phyloP scores from a whole-genome alignment of 2,329 filamentous ascomycete species.

The Dothistroma septosporum region DNA sequence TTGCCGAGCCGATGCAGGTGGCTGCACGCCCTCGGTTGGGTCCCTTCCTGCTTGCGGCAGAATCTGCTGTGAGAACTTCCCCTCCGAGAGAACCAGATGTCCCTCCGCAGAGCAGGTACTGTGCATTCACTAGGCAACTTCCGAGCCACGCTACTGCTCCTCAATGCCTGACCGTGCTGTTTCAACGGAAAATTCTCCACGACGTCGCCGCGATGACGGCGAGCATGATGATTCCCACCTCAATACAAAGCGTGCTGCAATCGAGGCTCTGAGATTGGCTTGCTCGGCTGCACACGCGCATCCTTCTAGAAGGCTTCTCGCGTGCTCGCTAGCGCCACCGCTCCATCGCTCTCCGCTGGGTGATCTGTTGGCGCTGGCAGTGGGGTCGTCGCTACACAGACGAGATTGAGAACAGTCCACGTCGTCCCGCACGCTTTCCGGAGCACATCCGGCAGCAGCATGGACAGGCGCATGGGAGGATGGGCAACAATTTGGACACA shows the following conservation, averaged over 20 bases:
- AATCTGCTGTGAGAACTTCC: slow-evolving; percentile 1
- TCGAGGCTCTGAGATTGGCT: background rate
- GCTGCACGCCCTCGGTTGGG: background rate
- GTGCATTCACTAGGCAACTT: background rate
- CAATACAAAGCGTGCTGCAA: background rate
- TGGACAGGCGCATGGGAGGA: background rate
- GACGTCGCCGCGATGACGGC: background rate
- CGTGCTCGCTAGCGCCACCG: background rate
- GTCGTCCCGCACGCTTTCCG: background rate
- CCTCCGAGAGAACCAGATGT: background rate
- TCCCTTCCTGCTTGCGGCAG: background rate
- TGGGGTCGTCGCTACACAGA: background rate
- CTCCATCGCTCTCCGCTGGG: background rate
- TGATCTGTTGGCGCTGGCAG: background rate
- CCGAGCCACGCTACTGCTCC: background rate
- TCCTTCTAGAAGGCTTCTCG: background rate
- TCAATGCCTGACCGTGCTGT: background rate
- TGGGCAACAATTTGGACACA: background rate
- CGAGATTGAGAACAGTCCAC: background rate
- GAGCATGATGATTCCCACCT: background rate
- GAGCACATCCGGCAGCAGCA: background rate
- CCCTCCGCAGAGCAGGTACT: background rate
- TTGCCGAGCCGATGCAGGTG: background rate
- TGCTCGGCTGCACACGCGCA: background rate
- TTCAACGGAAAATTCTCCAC: background rate